Percentiles rank a stretch among this genome's conserved stretches.
phyloP scores from a whole-genome alignment of 768 basidiomycete species.

The Macrocybe gigantea region DNA sequence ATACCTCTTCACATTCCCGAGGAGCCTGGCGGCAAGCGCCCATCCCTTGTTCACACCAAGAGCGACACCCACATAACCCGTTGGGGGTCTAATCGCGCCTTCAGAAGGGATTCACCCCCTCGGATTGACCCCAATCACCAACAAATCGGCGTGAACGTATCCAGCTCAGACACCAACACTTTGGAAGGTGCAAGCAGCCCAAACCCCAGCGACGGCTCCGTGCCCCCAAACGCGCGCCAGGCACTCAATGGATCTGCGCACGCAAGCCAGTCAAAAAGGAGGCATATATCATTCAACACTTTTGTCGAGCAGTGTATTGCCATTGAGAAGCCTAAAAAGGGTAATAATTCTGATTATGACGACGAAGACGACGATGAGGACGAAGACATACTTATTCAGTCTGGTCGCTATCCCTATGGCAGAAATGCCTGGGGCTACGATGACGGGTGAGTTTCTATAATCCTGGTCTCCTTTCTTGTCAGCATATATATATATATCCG shows the following conservation, averaged over 20 bases:
- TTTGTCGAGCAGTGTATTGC: slow-evolving; percentile 96
- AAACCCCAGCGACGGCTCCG: slow-evolving; percentile 7
- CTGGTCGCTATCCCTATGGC: slow-evolving; percentile 12
- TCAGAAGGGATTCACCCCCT: neutral
- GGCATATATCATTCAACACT: slow-evolving; percentile 96
- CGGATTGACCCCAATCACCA: neutral
- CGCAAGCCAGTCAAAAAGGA: slow-evolving; percentile 43
- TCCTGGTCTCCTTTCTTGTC: neutral
- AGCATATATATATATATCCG: too few species aligned
- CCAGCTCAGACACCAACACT: neutral
- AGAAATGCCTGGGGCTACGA: slow-evolving; percentile 43
- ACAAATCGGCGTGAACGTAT: neutral
- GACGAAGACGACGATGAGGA: slow-evolving; percentile 10
- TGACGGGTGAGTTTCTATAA: slow-evolving; percentile 45
- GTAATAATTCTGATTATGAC: slow-evolving; percentile 17
- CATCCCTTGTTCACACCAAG: slow-evolving; percentile 1
- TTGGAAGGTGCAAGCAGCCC: neutral
- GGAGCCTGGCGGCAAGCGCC: neutral
- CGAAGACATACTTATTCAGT: neutral
- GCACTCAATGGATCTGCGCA: neutral
- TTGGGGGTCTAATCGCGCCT: neutral
- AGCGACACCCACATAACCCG: neutral
- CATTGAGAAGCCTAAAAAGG: slow-evolving; percentile 47
- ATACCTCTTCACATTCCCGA: slow-evolving; percentile 1
- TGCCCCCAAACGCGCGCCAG: slow-evolving; percentile 1